Percentiles rank a stretch among this genome's conserved stretches.
phyloP scores from a whole-genome alignment of 164 flowering plant species.

The Litsea cubeba region DNA sequence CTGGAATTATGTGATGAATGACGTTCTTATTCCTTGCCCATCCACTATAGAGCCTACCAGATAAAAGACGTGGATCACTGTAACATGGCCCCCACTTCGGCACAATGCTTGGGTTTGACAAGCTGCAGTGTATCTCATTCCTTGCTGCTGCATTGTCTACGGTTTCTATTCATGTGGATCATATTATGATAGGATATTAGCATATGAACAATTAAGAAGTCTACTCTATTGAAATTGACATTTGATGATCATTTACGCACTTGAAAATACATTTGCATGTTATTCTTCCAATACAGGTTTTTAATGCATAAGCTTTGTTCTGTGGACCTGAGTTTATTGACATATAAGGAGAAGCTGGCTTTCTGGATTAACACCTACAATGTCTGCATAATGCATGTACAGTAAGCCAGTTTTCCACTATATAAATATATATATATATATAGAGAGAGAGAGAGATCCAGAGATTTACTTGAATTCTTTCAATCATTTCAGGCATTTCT shows the following conservation, averaged over 20 bases:
- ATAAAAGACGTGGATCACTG: background rate
- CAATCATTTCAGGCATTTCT: constrained; percentile 66
- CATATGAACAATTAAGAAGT: background rate
- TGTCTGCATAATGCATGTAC: constrained; percentile 89
- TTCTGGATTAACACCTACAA: constrained; percentile 92
- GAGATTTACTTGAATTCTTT: background rate
- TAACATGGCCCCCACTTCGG: background rate
- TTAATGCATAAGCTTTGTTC: constrained; percentile 51
- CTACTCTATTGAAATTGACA: background rate
- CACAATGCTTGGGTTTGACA: background rate
- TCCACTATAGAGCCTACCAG: background rate
- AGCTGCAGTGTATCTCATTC: background rate
- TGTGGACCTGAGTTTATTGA: constrained; percentile 58
- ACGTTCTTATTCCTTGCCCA: background rate
- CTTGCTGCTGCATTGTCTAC: too few species aligned
- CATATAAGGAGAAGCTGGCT: constrained; percentile 87
- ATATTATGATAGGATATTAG: too few species aligned
- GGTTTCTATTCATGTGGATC: background rate
- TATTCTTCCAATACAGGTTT: constrained; percentile 30
- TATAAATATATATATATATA: too few species aligned
- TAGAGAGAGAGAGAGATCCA: background rate
- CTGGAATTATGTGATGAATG: too few species aligned
- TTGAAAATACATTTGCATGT: background rate
- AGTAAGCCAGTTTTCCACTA: constrained; percentile 30
- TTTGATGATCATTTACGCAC: background rate